Base-by-base conservation (phyloP, 2,329 filamentous ascomycete species). In the Aureobasidium mangrovei region DNA sequence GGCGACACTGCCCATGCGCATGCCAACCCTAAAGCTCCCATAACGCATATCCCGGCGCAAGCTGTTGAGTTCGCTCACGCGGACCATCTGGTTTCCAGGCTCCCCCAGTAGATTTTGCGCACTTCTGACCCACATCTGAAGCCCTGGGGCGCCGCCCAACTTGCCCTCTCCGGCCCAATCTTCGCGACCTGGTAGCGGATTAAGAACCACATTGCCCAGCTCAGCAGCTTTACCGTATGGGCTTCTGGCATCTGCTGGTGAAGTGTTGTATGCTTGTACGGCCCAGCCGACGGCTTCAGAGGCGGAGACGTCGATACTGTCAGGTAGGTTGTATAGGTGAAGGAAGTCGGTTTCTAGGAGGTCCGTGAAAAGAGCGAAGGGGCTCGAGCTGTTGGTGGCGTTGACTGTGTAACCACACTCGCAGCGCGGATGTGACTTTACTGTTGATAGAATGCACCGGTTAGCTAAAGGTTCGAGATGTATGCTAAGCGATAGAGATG, bases 331-430 rank as follows among this genome's bases (percentile, higher is more conserved):
- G 7, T 70, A 61, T 36, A 80, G 64, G 57, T 80, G 79, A 3
- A 82, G 70, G 64, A 91, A 91, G 69, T 91, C 83, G 24, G 84
- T 84, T 64, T 90, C 86, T 49, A 88, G 68, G 8, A 82, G 64
- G 57, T 90, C 82, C 2, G 84, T 88, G 65, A 86, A 90, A 51
- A 85, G 64, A 39, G 74, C 69, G 44, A 68, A 62, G 3, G 64
- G 60, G 29, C 70, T 68, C 43, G 69, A 63, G 7, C 29, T 28
- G 26, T 44, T 38, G n/a, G 72, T 74, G 38, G 74, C 68, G 57
- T 72, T 73, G 42, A 83, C 68, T 3, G 77, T 77, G 67, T 88
- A 91, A 49, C 86, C 87, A 64, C 87, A 91, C 62, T 86, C 80
- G 70, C 87, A 91, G 18, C 18, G 31, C 4, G 29, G 36, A 18